Evolutionary conservation across 1,284 basidiomycete species (phyloP).

Genomic region (Rhodotorula sp.): DNA sequence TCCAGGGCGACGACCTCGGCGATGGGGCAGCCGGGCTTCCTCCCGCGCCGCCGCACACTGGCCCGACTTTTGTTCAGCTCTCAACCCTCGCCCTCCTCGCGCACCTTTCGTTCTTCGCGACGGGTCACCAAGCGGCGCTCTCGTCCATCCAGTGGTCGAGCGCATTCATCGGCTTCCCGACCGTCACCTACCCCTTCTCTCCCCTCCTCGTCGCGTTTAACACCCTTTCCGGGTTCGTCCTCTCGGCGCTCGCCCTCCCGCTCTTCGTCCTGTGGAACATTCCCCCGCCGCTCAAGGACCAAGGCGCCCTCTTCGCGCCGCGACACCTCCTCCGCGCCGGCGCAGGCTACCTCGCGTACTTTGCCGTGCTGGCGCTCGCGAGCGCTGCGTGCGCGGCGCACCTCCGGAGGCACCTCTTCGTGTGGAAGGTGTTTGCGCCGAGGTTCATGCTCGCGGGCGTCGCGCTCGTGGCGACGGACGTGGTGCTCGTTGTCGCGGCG

Average conservation of each 20-base stretch:
- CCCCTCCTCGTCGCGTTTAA: slow-evolving; percentile 79
- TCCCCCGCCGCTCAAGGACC: slow-evolving; percentile 58
- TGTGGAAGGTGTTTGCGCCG: slow-evolving; percentile 98
- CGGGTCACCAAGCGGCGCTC: slow-evolving; percentile 89
- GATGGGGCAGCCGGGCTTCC: slow-evolving; percentile 9
- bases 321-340: slow-evolving; percentile 57
- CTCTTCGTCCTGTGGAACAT: slow-evolving; percentile 86
- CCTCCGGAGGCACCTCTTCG: slow-evolving; percentile 89
- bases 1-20: slow-evolving; percentile 17
- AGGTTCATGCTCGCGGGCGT: slow-evolving; percentile 62
- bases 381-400: slow-evolving; percentile 73
- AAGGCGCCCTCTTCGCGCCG: slow-evolving; percentile 22
- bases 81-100: slow-evolving; percentile 74
- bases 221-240: slow-evolving; percentile 70
- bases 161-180: slow-evolving; percentile 75
- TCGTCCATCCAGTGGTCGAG: slow-evolving; percentile 94
- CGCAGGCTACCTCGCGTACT: slow-evolving; percentile 71
- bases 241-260: slow-evolving; percentile 65
- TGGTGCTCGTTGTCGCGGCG: slow-evolving; percentile 17
- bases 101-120: slow-evolving; percentile 75
- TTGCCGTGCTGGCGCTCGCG: slow-evolving; percentile 66
- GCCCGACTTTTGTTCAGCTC: slow-evolving; percentile 66
- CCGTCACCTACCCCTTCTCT: slow-evolving; percentile 72
- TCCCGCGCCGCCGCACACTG: slow-evolving; percentile 29
- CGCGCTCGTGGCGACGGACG: slow-evolving; percentile 26